phyloP scores from a whole-genome alignment of 2,329 filamentous ascomycete species.

The Dendryphion nanum region DNA sequence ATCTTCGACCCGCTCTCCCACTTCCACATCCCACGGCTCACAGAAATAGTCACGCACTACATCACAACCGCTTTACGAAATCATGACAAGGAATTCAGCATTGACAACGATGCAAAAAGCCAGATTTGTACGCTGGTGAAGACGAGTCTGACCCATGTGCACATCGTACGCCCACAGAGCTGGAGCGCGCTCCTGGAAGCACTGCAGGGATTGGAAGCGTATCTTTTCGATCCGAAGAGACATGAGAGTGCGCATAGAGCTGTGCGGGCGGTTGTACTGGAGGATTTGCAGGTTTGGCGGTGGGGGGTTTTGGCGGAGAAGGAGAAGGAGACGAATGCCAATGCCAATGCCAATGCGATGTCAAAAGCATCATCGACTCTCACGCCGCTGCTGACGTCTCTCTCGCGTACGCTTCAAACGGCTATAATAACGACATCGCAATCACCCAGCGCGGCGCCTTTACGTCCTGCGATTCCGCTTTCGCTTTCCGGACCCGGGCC shows the following conservation, averaged over 20 bases:
- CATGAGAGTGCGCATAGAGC: constrained; percentile 49
- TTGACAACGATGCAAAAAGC: neutral
- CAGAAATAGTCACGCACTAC: constrained; percentile 30
- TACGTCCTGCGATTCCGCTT: neutral
- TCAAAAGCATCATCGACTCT: too few species aligned
- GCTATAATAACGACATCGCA: neutral
- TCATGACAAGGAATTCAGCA: neutral
- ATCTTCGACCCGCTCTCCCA: constrained; percentile 57
- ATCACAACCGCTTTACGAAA: constrained; percentile 1
- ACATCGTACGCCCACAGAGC: constrained; percentile 57
- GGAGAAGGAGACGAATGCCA: constrained; percentile 41
- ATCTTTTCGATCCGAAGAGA: constrained; percentile 50
- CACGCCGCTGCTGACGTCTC: too few species aligned
- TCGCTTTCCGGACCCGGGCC: too few species aligned
- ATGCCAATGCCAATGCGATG: too few species aligned
- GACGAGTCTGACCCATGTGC: constrained; percentile 53
- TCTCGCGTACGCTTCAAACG: too few species aligned
- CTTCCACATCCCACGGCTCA: constrained; percentile 53
- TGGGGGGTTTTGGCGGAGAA: constrained; percentile 53
- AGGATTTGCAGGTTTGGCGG: constrained; percentile 55
- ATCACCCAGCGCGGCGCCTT: neutral
- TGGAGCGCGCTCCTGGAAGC: constrained; percentile 52
- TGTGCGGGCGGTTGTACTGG: constrained; percentile 53
- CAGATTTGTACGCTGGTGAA: constrained; percentile 29
- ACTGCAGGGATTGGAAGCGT: constrained; percentile 46